Base-by-base conservation (phyloP, 176 grass and related monocot genomes). In the Tuctoria greenei region DNA sequence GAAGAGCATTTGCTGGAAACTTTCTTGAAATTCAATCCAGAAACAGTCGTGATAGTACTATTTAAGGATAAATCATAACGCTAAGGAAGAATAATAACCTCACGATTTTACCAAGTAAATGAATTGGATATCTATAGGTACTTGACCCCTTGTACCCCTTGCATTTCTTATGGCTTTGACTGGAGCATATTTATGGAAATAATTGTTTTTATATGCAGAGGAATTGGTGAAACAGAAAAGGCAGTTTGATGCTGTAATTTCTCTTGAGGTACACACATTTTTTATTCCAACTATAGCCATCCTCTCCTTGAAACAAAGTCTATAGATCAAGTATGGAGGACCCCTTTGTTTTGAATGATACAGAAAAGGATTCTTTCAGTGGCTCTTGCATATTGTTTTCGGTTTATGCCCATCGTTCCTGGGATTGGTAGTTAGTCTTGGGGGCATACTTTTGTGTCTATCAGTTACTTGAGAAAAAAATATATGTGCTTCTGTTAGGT, bases 191-290 rank as follows among this genome's bases (percentile, higher is more conserved):
- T 86, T 61, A 61, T 80, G 26, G 86, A 23, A 51, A 16, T 49
- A 69, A 52, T 52, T 82, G 35, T 82, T 82, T 65, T 82, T 65
- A 52, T 62, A n/a, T 77, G 64, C 84, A 98, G 95, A 98, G 89
- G 89, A 92, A 73, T 84, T 98, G 77, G 95, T 92, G 61, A 88
- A 88, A 67, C 82, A 87, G 79, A 87, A 94, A 28, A 88, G 79
- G 47, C 83, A 94, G 73, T 98, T 92, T 80, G 89, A 98, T 94
- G 89, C 95, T 74, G 91, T 92, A 58, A 92, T 98, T 89, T 82
- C 91, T 84, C 91, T 98, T 52, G 89, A 94, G 95, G 95, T 92
- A 85, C 69, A 72, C 61, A 21, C 42, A 60, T 77, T 72, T 28
- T 85, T 77, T 5, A 20, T 71, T 69, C 41, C 20, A 18, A 62